Percentiles rank a stretch among this genome's conserved stretches.
phyloP scores from a whole-genome alignment of 257 asterid species.

The Ophiorrhiza pumila region DNA sequence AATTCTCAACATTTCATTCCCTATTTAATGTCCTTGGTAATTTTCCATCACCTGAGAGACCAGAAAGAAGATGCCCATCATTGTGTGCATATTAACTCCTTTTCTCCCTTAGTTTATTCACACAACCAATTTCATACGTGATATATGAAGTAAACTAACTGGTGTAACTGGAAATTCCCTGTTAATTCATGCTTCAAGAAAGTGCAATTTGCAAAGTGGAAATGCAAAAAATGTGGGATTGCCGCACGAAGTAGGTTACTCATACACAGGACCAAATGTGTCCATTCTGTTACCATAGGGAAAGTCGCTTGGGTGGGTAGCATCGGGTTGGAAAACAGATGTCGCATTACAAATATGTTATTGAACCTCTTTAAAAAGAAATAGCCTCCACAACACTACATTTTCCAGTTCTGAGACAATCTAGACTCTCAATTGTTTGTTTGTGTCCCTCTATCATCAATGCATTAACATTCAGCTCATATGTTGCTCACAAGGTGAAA shows the following conservation, averaged over 20 bases:
- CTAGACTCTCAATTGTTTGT: neutral
- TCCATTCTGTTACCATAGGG: neutral
- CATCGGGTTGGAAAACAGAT: neutral
- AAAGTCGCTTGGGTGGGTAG: neutral
- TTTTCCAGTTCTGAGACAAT: neutral
- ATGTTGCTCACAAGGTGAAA: neutral
- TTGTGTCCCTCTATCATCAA: neutral
- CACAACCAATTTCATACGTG: neutral
- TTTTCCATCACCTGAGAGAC: neutral
- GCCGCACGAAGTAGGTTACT: neutral
- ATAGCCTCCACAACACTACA: neutral
- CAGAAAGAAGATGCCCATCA: neutral
- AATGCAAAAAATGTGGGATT: neutral
- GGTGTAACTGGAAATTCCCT: neutral
- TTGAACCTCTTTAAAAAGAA: neutral
- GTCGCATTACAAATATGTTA: neutral
- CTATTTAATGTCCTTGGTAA: too few species aligned
- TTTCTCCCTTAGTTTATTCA: neutral
- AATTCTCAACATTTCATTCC: too few species aligned
- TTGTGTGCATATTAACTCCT: neutral
- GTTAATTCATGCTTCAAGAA: neutral
- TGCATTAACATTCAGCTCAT: neutral
- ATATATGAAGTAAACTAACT: neutral
- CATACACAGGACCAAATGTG: neutral
- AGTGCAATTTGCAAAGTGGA: neutral